Evolutionary conservation across 371 early-diverging fungal genomes (phyloP), one percentile per base, ranked within the genome.

Genomic region (Apophysomyces sp.): DNA sequence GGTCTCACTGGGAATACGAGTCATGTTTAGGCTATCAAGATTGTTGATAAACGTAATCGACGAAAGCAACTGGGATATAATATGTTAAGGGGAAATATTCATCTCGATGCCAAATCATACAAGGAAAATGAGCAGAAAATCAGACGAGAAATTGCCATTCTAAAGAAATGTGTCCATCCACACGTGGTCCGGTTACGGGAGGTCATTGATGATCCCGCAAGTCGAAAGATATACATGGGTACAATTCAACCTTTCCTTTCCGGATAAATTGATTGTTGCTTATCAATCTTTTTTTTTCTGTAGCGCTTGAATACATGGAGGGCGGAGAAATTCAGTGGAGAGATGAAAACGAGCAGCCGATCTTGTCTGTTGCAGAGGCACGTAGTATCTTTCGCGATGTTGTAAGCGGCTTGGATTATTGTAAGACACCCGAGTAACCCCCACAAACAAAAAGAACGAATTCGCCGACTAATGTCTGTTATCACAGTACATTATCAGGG

Each of bases 251-350:
- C 39, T 24, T 18, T 13, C n/a, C 28, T 3, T 49, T 29, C 36
- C n/a, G 49, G 52, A 32, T 52, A 29, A 51, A 37, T 60, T 51
- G 44, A 57, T 21, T n/a, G n/a, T n/a, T n/a, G n/a, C 36, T 31
- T 55, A 16, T 44, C 15, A 12, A 51, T 21, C 32, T 57, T 34
- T 36, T 39, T 44, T 53, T 27, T 41, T 24, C 4, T 1, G 21
- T 59, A 74, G 80, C 69, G 11, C 78, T 97, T 52, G 96, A 96
- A 72, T 94, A 89, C 67, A 88, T 94, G 79, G 93, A 92, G 52
- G 92, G 93, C 16, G 96, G 97, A 39, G 97, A 96, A 66, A 90
- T 97, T 51, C 82, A 82, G 55, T 96, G 96, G 96, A 89, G 92
- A 59, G 89, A 92, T 60, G 60, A 71, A 2, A 74, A 86, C 8